These are phyloP conservation scores for Hyaloraphidium curvatum DNA, from an alignment of 192 early-diverging fungal species.

Conservation along the genomic window DNA sequence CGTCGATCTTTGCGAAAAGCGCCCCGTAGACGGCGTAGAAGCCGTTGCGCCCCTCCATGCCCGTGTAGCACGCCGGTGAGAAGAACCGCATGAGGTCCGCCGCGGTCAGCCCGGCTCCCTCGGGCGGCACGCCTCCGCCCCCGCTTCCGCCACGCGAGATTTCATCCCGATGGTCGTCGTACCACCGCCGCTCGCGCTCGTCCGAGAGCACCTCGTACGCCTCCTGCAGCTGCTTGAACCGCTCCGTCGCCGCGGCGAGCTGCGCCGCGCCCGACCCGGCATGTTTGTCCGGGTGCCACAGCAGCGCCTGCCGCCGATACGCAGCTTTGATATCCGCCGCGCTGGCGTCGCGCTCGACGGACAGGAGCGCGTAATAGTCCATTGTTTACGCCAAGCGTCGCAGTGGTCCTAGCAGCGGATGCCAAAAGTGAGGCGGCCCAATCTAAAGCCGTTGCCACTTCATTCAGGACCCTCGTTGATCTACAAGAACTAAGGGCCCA, in stretches of 20 bases:
- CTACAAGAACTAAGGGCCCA: too few species aligned
- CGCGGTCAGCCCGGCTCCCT: not conserved
- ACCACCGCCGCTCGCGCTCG: slow-evolving; percentile 87
- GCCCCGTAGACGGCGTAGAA: slow-evolving; percentile 67
- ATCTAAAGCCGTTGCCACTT: too few species aligned
- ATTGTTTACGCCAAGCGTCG: too few species aligned
- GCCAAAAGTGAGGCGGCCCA: too few species aligned
- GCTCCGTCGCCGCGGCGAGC: slow-evolving; percentile 63
- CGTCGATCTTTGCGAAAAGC: slow-evolving; percentile 54
- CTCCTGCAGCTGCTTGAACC: slow-evolving; percentile 75
- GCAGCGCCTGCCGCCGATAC: not conserved
- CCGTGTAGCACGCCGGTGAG: slow-evolving; percentile 40
- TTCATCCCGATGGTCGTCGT: slow-evolving; percentile 78
- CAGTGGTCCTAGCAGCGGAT: too few species aligned
- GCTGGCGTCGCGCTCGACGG: too few species aligned
- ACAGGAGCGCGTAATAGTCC: too few species aligned
- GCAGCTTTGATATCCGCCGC: too few species aligned
- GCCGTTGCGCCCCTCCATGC: too few species aligned
- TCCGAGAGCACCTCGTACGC: slow-evolving; percentile 90
- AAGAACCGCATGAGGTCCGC: slow-evolving; percentile 60
- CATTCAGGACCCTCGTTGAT: too few species aligned
- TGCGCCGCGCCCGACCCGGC: slow-evolving; percentile 4
- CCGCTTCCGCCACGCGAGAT: slow-evolving; percentile 39
- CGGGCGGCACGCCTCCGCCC: not conserved
- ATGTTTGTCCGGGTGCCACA: slow-evolving; percentile 5